phyloP scores from a whole-genome alignment of 2,329 filamentous ascomycete species.

The Neofusicoccum laricinum region DNA sequence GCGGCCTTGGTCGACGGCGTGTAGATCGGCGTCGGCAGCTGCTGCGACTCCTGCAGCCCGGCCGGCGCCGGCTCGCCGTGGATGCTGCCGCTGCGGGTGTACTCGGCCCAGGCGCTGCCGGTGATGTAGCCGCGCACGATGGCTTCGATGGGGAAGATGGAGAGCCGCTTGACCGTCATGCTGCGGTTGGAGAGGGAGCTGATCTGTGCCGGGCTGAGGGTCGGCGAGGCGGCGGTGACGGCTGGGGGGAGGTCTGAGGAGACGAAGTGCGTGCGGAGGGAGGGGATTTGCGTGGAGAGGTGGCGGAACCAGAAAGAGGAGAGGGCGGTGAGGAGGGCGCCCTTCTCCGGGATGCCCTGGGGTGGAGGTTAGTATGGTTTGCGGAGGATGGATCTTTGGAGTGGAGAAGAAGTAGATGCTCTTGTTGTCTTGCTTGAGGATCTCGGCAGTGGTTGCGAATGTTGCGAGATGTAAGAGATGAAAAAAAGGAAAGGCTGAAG shows the following conservation, averaged over 20 bases:
- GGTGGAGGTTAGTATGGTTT: background rate
- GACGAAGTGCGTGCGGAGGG: conserved; percentile 63
- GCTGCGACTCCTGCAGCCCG: conserved; percentile 68
- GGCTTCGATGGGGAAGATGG: conserved; percentile 75
- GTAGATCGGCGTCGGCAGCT: conserved; percentile 67
- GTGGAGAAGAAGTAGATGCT: background rate
- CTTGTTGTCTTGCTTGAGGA: background rate
- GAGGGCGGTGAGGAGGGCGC: conserved; percentile 64
- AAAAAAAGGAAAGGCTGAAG: too few species aligned
- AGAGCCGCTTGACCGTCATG: conserved; percentile 74
- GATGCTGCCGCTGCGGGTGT: conserved; percentile 70
- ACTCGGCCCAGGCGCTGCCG: conserved; percentile 79
- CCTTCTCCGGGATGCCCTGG: conserved; percentile 64
- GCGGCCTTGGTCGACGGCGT: conserved; percentile 86
- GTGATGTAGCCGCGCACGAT: conserved; percentile 91
- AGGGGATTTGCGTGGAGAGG: conserved; percentile 55
- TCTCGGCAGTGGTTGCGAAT: too few species aligned
- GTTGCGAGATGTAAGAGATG: too few species aligned
- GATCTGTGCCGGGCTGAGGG: conserved; percentile 26
- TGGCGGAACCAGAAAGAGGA: conserved; percentile 67
- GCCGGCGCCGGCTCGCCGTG: conserved; percentile 69
- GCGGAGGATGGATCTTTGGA: too few species aligned
- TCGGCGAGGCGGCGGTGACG: conserved; percentile 33
- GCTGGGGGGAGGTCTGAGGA: conserved; percentile 54
- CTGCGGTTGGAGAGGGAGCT: conserved; percentile 57